Percentiles rank a stretch among this genome's conserved stretches.
Conservation (phyloP, 805 yeast species). For the Sugiyamaella smithiae region DNA sequence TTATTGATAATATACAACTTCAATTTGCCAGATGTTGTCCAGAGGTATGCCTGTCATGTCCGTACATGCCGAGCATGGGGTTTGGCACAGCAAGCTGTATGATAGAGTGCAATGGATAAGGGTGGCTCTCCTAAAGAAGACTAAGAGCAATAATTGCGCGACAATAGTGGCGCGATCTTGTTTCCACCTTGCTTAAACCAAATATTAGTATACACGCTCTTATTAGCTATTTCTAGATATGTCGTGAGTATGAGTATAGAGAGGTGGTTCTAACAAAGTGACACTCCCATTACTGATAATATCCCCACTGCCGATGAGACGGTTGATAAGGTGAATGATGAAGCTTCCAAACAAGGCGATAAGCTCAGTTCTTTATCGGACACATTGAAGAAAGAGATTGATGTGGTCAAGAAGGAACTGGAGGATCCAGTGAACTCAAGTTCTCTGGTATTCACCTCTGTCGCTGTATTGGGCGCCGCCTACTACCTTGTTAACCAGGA, state of each 20-base stretch:
- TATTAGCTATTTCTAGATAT: too few species aligned
- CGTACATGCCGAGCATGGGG: too few species aligned
- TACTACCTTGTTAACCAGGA: constrained; percentile 19
- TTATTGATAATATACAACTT: too few species aligned
- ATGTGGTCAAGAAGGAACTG: constrained; percentile 15
- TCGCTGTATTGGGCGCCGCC: constrained; percentile 23
- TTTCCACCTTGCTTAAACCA: too few species aligned
- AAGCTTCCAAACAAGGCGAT: constrained; percentile 7
- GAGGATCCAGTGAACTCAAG: constrained; percentile 25
- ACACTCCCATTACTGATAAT: not conserved
- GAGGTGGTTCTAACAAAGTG: not conserved
- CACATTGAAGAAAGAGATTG: constrained; percentile 6
- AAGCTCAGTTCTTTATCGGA: not conserved
- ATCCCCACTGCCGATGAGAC: not conserved
- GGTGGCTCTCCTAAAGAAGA: too few species aligned
- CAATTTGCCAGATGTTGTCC: too few species aligned
- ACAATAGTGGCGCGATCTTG: not conserved
- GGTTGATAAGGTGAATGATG: constrained; percentile 8
- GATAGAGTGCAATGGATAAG: too few species aligned
- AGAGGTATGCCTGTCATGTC: too few species aligned
- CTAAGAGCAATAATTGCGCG: constrained; percentile 1
- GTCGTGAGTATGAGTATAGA: not conserved
- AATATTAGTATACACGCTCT: too few species aligned
- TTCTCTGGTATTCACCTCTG: constrained; percentile 19
- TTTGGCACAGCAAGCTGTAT: too few species aligned